These are phyloP conservation scores for Tulasnella sp. DNA, from an alignment of 768 basidiomycete genomes.

Conservation along the genomic window DNA sequence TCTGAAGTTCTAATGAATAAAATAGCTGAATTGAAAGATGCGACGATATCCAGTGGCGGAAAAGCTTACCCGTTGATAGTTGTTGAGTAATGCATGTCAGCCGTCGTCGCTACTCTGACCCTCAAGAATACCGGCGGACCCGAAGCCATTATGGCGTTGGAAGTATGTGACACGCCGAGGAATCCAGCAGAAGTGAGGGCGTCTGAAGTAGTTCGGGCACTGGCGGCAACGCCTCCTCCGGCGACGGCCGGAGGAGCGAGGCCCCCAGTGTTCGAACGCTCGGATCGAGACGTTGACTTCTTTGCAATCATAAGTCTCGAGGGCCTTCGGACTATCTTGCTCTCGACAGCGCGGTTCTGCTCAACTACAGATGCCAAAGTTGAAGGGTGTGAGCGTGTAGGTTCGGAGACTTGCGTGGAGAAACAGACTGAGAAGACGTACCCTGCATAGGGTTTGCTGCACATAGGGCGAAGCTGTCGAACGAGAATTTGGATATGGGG, in stretches of 20 bases:
- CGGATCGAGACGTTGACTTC: slow-evolving; percentile 34
- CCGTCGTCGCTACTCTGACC: slow-evolving; percentile 67
- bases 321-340: slow-evolving; percentile 70
- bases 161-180: slow-evolving; percentile 12
- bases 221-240: background rate
- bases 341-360: slow-evolving; percentile 73
- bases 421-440: slow-evolving; percentile 26
- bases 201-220: slow-evolving; percentile 6
- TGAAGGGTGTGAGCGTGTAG: background rate
- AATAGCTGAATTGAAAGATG: background rate
- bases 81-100: slow-evolving; percentile 70
- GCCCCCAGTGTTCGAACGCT: slow-evolving; percentile 32
- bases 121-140: slow-evolving; percentile 78
- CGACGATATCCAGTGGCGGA: background rate
- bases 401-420: background rate
- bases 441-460: slow-evolving; percentile 49
- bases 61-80: slow-evolving; percentile 80
- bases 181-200: background rate
- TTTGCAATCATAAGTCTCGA: slow-evolving; percentile 55
- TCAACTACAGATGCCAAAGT: slow-evolving; percentile 31
- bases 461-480: slow-evolving; percentile 76
- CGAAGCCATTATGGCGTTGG: slow-evolving; percentile 58
- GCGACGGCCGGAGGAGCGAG: slow-evolving; percentile 24
- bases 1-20: slow-evolving; percentile 53
- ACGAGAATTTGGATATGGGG: slow-evolving; percentile 77